Evolutionary conservation across 225 moss, liverwort and hornwort species (phyloP).

Genomic region (Pseudoscleropodium purum): DNA sequence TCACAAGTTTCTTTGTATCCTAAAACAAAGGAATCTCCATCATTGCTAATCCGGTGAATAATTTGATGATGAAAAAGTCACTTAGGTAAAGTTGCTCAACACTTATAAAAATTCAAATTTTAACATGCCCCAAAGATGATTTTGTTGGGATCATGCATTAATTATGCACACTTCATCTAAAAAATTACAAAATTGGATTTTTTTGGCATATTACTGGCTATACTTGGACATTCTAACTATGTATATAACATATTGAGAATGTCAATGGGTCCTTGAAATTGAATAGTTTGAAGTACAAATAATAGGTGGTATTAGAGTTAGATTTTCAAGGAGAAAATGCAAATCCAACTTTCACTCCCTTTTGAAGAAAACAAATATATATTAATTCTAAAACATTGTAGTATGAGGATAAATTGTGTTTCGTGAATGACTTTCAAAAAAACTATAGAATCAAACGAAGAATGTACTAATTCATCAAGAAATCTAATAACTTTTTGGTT

Average conservation of each 20-base stretch:
- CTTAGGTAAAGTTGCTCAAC: not conserved
- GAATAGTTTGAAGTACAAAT: not conserved
- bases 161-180: not conserved
- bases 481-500: not conserved
- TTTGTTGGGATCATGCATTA: not conserved
- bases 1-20: too few species aligned
- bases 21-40: not conserved
- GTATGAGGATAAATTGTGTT: not conserved
- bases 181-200: not conserved
- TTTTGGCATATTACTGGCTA: too few species aligned
- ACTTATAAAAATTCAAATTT: not conserved
- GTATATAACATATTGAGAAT: not conserved
- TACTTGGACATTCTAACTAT: not conserved
- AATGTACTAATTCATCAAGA: rapidly evolving
- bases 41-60: not conserved
- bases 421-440: not conserved
- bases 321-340: not conserved
- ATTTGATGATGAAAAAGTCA: not conserved
- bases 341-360: not conserved
- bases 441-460: not conserved
- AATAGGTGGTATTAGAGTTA: rapidly evolving
- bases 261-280: rapidly evolving
- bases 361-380: rapidly evolving
- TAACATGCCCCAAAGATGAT: too few species aligned
- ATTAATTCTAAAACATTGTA: rapidly evolving